Base-by-base conservation (phyloP, 164 flowering plant genomes). In the Berberis vulgaris region DNA sequence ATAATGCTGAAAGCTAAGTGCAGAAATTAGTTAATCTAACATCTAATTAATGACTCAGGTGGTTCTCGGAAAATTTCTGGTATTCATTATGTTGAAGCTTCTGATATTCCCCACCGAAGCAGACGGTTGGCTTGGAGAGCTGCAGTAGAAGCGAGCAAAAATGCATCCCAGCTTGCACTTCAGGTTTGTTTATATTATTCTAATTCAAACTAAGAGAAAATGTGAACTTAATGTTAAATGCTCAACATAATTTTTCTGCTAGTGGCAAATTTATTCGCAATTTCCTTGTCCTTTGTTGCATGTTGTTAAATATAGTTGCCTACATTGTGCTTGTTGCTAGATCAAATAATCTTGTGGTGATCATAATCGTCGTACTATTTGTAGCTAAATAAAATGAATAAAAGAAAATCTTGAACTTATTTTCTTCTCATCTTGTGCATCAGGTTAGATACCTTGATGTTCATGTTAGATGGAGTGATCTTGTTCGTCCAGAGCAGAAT, bases 401-500 rank as follows among this genome's bases (percentile, higher is more conserved):
- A 26, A 26, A 26, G 26, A 26, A 26, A 26, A 26, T 26, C 26
- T 26, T 26, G 54, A 52, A 10, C 10, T 52, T 4, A 52, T 52
- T 10, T 52, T 52, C 12, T 52, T 61, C 54, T 67, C 76, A n/a
- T 11, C 46, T 49, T 69, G 65, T 71, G 62, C 52, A 74, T 61
- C 93, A 95, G 99, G 92, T 95, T 49, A 83, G 99, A 71, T 83
- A 76, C 69, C 80, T 95, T 61, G 98, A 95, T 66, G 70, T 76
- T 69, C 83, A 89, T 74, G 59, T 95, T 52, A 84, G 87, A 68
- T 95, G 99, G 99, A 78, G 69, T 76, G 98, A 95, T 74, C 86
- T 95, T 64, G 71, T 76, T 70, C 88, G 90, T 60, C 87, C 96
- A n/a, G 99, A 95, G 45, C 90, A 79, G 61, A 79, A 49, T 45